Evolutionary conservation across 208 protist genomes (phyloP), one percentile per base, ranked within the genome.

Genomic region (Trypanosoma cruzi): DNA sequence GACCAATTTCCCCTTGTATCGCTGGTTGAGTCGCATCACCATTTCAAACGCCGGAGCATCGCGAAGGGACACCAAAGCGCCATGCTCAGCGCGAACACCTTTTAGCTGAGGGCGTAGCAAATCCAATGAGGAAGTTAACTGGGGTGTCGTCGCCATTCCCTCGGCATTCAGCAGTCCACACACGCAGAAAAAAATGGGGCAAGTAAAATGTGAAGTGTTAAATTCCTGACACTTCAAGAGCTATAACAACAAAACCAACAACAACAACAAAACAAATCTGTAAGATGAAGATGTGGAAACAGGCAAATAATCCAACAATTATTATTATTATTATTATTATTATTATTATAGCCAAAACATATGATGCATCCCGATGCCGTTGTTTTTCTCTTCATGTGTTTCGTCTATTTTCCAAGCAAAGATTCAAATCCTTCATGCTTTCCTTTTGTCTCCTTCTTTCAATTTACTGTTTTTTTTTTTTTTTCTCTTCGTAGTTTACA

Each of bases 41-140:
- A 85, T 79, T 54, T 85, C 73, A 61, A 85, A 74, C 0, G 79
- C 69, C 2, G 79, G 71, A 10, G 69, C 65, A 52, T 85, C 79
- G 32, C 79, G 79, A 60, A 78, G 80, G 2, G 58, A 46, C 16
- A 85, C 64, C 29, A 85, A 55, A 18, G 73, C 77, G 26, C 79
- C 79, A 46, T 31, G 0, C 55, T 85, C 74, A 16, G 48, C 71
- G 24, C 58, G 44, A 63, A 81, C 71, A 44, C 79, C 79, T 44
- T 69, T 64, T 24, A 79, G 52, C 32, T 63, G 36, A 16, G 29
- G 52, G 49, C 64, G 58, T 18, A 70, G 31, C 32, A 54, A 56
- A 53, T 71, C 58, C 1, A 34, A n/a, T 2, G 71, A 70, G 0
- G 58, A 67, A 14, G 55, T 37, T 24, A 42, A 42, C 40, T 16